Conservation (phyloP, 306 rosid genomes). For the Albizia julibrissin region DNA sequence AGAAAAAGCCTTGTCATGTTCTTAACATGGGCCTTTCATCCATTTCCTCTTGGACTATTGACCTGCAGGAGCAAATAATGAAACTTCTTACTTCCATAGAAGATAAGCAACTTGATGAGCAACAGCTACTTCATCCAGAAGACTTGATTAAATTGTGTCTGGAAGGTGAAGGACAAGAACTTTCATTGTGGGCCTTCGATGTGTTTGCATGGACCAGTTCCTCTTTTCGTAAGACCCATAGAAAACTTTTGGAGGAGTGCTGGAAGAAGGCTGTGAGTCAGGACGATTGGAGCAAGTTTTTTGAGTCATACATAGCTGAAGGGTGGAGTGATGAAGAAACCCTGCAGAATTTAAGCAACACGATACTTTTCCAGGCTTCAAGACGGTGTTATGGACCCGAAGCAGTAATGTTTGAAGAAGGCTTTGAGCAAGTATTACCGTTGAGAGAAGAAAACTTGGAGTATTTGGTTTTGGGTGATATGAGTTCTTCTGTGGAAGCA, state of each 20-base stretch:
- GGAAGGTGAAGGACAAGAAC: constrained; percentile 54
- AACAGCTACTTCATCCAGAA: constrained; percentile 72
- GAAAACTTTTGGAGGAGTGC: constrained; percentile 80
- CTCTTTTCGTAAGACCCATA: constrained; percentile 64
- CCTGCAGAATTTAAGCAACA: constrained; percentile 56
- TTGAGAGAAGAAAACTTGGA: constrained; percentile 69
- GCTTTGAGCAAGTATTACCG: constrained; percentile 69
- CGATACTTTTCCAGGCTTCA: constrained; percentile 76
- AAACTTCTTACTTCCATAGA: constrained; percentile 43
- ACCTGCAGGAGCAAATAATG: constrained; percentile 74
- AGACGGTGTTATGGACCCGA: constrained; percentile 72
- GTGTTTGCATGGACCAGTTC: constrained; percentile 90
- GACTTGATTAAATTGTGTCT: constrained; percentile 78
- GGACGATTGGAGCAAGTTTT: constrained; percentile 75
- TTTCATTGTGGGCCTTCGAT: constrained; percentile 67
- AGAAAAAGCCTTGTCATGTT: constrained; percentile 11
- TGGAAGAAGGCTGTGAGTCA: constrained; percentile 84
- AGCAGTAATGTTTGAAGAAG: constrained; percentile 76
- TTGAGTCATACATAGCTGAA: constrained; percentile 55
- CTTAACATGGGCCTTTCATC: not conserved
- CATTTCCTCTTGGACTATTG: constrained; percentile 28
- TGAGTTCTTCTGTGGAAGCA: constrained; percentile 64
- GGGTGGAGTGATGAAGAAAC: constrained; percentile 93
- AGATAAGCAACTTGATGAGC: constrained; percentile 57
- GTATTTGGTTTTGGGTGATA: constrained; percentile 43